These are phyloP conservation scores for Pisolithus microcarpus DNA, from an alignment of 768 basidiomycete species.

Conservation along the genomic window DNA sequence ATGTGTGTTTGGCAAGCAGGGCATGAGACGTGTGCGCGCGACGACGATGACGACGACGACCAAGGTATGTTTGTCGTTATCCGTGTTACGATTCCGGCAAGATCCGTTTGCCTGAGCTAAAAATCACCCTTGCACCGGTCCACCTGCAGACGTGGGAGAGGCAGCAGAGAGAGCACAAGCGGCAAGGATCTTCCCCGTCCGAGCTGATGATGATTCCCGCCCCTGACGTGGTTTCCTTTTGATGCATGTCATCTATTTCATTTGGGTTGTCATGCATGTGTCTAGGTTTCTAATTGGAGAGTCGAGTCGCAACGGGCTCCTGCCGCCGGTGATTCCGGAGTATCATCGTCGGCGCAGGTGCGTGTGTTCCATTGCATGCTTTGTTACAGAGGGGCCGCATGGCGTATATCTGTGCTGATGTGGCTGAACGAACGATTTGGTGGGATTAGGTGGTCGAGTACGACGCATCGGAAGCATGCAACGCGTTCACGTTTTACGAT, in stretches of 20 bases:
- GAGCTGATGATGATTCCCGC: slow-evolving; percentile 29
- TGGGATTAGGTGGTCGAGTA: slow-evolving; percentile 20
- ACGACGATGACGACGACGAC: slow-evolving; percentile 28
- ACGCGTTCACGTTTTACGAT: slow-evolving; percentile 43
- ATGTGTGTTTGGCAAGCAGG: slow-evolving; percentile 10
- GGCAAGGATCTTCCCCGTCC: slow-evolving; percentile 53
- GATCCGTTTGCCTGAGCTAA: slow-evolving; percentile 11
- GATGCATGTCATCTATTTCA: slow-evolving; percentile 15
- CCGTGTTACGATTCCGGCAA: slow-evolving; percentile 7
- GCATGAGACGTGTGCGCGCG: slow-evolving; percentile 13
- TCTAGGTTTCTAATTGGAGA: slow-evolving; percentile 16
- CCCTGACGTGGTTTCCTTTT: slow-evolving; percentile 26
- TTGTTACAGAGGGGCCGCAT: slow-evolving; percentile 17
- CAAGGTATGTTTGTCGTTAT: slow-evolving; percentile 29
- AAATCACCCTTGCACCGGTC: slow-evolving; percentile 3
- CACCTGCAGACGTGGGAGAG: slow-evolving; percentile 27
- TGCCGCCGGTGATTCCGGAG: slow-evolving; percentile 43
- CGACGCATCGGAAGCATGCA: slow-evolving; percentile 31
- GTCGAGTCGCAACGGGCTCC: slow-evolving; percentile 21
- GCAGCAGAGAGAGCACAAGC: slow-evolving; percentile 38
- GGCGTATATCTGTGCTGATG: slow-evolving; percentile 28
- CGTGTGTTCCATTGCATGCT: slow-evolving; percentile 33
- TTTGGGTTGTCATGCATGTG: not conserved
- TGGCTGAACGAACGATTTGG: slow-evolving; percentile 17
- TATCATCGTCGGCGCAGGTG: slow-evolving; percentile 72